Evolutionary conservation across 768 basidiomycete genomes (phyloP).

Genomic region (Coprinopsis marcescibilis): DNA sequence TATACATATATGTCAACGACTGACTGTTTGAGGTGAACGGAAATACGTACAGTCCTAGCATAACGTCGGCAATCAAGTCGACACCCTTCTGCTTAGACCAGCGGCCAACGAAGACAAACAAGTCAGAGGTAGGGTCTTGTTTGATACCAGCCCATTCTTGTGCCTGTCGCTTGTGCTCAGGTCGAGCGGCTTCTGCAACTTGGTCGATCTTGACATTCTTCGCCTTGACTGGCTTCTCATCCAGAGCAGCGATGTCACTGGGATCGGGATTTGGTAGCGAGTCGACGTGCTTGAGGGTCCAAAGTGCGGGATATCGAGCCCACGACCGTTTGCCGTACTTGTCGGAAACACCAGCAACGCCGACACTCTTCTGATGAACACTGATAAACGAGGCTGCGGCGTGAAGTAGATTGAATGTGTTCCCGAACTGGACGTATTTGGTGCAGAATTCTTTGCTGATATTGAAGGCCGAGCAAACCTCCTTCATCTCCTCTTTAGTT

Average conservation of each 20-base stretch:
- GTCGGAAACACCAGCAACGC: conserved; percentile 95
- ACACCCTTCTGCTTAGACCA: conserved; percentile 99
- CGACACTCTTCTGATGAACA: conserved; percentile 86
- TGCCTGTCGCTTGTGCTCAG: conserved; percentile 85
- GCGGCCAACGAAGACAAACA: conserved; percentile 95
- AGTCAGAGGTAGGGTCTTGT: conserved; percentile 83
- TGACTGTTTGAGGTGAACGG: conserved; percentile 4
- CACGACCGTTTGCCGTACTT: conserved; percentile 96
- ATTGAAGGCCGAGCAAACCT: conserved; percentile 97
- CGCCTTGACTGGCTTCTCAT: conserved; percentile 67
- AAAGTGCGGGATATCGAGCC: conserved; percentile 94
- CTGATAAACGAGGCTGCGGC: conserved; percentile 92
- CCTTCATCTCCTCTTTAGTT: conserved; percentile 97
- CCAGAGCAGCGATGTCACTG: conserved; percentile 88
- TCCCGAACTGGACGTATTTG: conserved; percentile 97
- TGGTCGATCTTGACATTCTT: conserved; percentile 74
- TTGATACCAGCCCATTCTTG: conserved; percentile 95
- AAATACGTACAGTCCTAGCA: conserved; percentile 75
- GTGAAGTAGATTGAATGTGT: conserved; percentile 94
- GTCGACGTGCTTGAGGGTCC: conserved; percentile 94
- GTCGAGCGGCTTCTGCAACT: conserved; percentile 82
- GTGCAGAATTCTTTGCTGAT: conserved; percentile 94
- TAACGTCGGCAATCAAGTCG: conserved; percentile 94
- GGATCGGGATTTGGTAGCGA: conserved; percentile 94
- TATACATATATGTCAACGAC: conserved; percentile 22